Base-by-base conservation (phyloP, 2,329 filamentous ascomycete genomes). In the Penicillium sclerotigenum region DNA sequence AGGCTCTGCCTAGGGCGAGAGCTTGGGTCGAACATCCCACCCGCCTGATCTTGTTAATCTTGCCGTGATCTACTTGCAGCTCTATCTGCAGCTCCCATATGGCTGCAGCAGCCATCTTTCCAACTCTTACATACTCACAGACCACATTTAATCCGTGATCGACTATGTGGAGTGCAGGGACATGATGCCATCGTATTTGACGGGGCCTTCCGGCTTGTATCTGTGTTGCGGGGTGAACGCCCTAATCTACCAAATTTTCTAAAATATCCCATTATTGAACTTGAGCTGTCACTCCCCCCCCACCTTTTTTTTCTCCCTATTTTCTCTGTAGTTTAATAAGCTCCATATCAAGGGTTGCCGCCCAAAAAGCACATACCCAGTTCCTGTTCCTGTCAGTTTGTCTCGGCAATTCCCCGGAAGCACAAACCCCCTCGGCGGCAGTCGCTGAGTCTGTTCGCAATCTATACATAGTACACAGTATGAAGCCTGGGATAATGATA, bases 401-500 rank as follows among this genome's bases (percentile, higher is more conserved):
- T 40, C 37, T 53, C 18, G 18, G 33, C 34, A 31, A 20, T 40
- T 52, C n/a, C 33, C 34, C 26, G 20, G 41, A 41, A 46, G 53
- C 53, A 56, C 53, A 52, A 34, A 28, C 47, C 52, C 47, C 47
- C 33, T 56, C 13, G 24, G 55, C 50, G 42, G 48, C 46, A 52
- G 45, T 52, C 48, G 52, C 49, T 50, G 48, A 51, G 56, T 55
- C 59, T 54, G 57, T 61, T 57, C 61, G 38, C 47, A 24, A 24
- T 56, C 57, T 61, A 61, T 59, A 61, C 57, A 54, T 60, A 59
- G 54, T n/a, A 50, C 14, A 24, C 2, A 28, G 10, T 31, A 51
- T 18, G 2, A 20, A 37, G 24, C 31, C 48, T 37, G 37, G n/a
- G 37, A 16, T 22, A 48, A 36, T 63, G 55, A 62, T 63, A 62